These are phyloP conservation scores for Intubia oerlemansii DNA, from an alignment of 2,329 filamentous ascomycete species.

Conservation along the genomic window DNA sequence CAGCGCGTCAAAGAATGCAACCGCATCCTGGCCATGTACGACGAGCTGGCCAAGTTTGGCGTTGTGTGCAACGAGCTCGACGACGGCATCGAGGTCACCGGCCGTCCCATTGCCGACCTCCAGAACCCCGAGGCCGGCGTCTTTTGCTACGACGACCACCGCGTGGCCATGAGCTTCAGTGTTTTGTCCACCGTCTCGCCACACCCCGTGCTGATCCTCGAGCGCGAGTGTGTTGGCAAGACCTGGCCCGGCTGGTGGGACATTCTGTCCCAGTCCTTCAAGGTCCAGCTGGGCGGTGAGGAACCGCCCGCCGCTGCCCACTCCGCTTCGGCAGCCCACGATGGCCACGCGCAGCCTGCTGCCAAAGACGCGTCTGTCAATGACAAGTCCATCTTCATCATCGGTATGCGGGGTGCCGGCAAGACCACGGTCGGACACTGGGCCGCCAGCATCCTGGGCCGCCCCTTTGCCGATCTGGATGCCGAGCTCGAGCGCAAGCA, in stretches of 20 bases:
- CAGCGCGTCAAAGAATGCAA: constrained; percentile 98
- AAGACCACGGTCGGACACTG: constrained; percentile 87
- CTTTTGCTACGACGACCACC: constrained; percentile 91
- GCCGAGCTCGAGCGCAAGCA: constrained; percentile 58
- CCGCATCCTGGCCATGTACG: constrained; percentile 85
- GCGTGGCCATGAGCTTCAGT: constrained; percentile 96
- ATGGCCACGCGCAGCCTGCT: constrained; percentile 8
- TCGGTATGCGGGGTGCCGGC: constrained; percentile 91
- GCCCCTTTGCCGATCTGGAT: constrained; percentile 73
- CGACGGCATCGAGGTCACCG: constrained; percentile 67
- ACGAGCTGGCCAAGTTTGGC: constrained; percentile 83
- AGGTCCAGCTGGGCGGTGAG: constrained; percentile 53
- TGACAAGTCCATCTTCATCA: constrained; percentile 69
- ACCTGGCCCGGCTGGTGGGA: constrained; percentile 99
- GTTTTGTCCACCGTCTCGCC: constrained; percentile 59
- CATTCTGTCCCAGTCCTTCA: constrained; percentile 56
- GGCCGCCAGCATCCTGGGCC: constrained; percentile 54
- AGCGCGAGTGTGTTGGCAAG: constrained; percentile 87
- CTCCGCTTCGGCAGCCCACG: constrained; percentile 2
- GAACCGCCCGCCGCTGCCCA: constrained; percentile 34
- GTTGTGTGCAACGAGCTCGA: constrained; percentile 72
- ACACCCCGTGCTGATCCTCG: constrained; percentile 53
- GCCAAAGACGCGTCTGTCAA: background rate
- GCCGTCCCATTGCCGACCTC: constrained; percentile 25
- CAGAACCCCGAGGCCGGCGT: constrained; percentile 42